These are phyloP conservation scores for Gnomoniopsis sp. DNA, from an alignment of 2,329 filamentous ascomycete species.

Conservation along the genomic window DNA sequence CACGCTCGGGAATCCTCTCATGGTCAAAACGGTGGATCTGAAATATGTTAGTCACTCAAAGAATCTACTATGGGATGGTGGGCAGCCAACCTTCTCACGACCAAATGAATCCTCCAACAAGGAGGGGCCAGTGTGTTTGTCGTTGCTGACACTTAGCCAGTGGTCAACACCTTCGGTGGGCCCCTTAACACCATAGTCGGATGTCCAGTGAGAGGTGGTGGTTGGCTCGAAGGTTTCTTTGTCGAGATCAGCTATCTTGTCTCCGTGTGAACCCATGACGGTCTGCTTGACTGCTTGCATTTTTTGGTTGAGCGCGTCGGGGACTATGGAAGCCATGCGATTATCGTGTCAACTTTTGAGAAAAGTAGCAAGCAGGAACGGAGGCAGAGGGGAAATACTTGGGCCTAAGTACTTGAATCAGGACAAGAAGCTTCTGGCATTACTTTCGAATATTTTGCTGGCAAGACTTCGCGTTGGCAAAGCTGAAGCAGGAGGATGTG, in stretches of 20 bases:
- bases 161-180: slow-evolving; percentile 63
- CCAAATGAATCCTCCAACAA: slow-evolving; percentile 70
- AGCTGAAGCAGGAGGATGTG: not conserved
- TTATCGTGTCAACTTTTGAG: not conserved
- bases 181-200: slow-evolving; percentile 74
- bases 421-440: not conserved
- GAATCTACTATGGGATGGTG: not conserved
- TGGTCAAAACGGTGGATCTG: slow-evolving; percentile 74
- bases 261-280: slow-evolving; percentile 37
- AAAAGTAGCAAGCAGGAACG: not conserved
- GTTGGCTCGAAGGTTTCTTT: slow-evolving; percentile 56
- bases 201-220: slow-evolving; percentile 61
- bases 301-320: slow-evolving; percentile 22
- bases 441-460: not conserved
- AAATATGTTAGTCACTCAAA: not conserved
- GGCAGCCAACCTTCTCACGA: slow-evolving; percentile 62
- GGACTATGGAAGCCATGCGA: slow-evolving; percentile 22
- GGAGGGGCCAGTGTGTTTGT: slow-evolving; percentile 62
- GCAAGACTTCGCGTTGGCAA: not conserved
- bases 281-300: slow-evolving; percentile 35
- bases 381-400: not conserved
- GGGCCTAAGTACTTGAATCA: not conserved
- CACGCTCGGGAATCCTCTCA: slow-evolving; percentile 35
- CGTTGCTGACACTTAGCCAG: slow-evolving; percentile 65
- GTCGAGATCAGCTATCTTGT: slow-evolving; percentile 61